Evolutionary conservation across 495 filamentous ascomycete species (phyloP), one percentile per base, ranked within the genome.

Genomic region (Ascodesmis nigricans): DNA sequence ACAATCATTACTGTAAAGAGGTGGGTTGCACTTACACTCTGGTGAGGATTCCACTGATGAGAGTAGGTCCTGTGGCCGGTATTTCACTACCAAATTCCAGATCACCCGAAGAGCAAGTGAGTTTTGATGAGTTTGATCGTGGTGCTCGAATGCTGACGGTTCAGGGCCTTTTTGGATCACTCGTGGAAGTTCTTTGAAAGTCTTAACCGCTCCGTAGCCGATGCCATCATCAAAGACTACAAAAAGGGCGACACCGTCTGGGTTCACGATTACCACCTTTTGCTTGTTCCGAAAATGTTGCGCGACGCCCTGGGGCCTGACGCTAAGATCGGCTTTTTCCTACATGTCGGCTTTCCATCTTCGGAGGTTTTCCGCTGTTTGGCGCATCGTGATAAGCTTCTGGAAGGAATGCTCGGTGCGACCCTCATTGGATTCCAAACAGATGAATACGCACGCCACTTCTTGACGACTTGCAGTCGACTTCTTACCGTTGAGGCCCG

Each of bases 71-170:
- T 84, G 14, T 82, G 76, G 76, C 78, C 77, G 4, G 80, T 91
- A 22, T 90, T 92, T 54, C 81, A 93, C 54, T 92, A 93, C 53
- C 80, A 90, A 53, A 87, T 91, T 40, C 83, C 83, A 1, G 83
- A 92, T 53, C 82, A 87, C 51, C 83, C 83, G 7, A 91, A 91
- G 62, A 91, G 79, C 68, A 92, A 92, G 59, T 52, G 14, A 39
- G 48, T 42, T 36, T n/a, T 36, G 5, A 7, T 25, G 11, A 11
- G 6, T 6, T 11, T 25, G 23, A 25, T 25, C 23, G 11, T 6
- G 11, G 23, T 20, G n/a, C 6, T 13, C 39, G 18, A 31, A 27
- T 25, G 16, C 30, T 14, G 11, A 21, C 14, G 6, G n/a, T 16
- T 1, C 17, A 52, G 48, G 17, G 83, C 83, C 0, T 93, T 91